These are phyloP conservation scores for Lenwebbia sp. DNA, from an alignment of 345 rosid genomes.

Conservation along the genomic window DNA sequence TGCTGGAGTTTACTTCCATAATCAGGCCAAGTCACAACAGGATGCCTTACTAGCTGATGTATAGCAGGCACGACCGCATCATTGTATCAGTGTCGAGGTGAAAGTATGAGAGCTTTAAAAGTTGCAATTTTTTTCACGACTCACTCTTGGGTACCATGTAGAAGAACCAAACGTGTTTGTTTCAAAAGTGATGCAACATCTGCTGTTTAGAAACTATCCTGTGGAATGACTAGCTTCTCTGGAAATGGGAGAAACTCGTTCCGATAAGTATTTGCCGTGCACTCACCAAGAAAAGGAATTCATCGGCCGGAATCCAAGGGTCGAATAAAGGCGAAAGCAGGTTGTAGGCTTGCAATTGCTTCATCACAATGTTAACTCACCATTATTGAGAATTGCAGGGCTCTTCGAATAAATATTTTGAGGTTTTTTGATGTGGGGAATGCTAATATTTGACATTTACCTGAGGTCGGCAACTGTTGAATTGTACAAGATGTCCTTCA, in stretches of 20 bases:
- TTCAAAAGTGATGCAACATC: not conserved
- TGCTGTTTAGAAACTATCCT: not conserved
- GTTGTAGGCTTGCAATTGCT: not conserved
- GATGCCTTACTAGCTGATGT: not conserved
- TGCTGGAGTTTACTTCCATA: constrained; percentile 58
- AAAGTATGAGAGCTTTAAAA: not conserved
- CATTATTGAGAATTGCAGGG: not conserved
- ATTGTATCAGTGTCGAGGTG: not conserved
- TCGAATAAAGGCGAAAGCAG: not conserved
- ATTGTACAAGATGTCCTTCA: not conserved
- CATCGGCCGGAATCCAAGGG: not conserved
- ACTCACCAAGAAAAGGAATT: not conserved
- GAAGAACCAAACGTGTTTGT: not conserved
- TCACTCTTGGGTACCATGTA: not conserved
- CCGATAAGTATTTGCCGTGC: not conserved
- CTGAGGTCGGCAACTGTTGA: not conserved
- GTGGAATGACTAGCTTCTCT: not conserved
- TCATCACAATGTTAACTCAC: not conserved
- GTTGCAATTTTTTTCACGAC: not conserved
- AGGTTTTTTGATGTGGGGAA: not conserved
- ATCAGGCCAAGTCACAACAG: constrained; percentile 1
- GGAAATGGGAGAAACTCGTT: not conserved
- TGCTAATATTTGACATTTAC: not conserved
- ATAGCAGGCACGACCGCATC: not conserved
- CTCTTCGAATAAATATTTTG: not conserved